A percentile compares a stretch with the other conserved stretches of the same genome.
These are phyloP conservation scores for Syzygium malaccense DNA, from an alignment of 441 rosid species.

Conservation along the genomic window DNA sequence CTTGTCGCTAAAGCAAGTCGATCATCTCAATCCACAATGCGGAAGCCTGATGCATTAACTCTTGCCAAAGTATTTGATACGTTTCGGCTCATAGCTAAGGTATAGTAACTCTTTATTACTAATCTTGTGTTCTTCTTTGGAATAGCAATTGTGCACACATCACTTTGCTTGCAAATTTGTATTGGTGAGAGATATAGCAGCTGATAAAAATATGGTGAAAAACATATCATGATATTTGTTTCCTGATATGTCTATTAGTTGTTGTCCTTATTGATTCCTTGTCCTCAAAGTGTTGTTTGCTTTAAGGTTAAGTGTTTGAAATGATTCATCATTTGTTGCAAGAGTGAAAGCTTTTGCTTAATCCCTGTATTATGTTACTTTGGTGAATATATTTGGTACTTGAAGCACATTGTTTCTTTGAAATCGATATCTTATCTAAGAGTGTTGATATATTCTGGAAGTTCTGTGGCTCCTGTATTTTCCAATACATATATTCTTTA, in stretches of 20 bases:
- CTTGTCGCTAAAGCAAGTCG: conserved; percentile 95
- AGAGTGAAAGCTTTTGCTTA: not conserved
- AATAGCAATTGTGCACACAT: not conserved
- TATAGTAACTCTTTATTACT: not conserved
- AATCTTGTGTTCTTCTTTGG: not conserved
- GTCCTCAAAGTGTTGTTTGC: not conserved
- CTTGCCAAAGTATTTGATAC: conserved; percentile 68
- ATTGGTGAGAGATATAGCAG: not conserved
- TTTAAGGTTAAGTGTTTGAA: not conserved
- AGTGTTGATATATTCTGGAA: not conserved
- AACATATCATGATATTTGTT: not conserved
- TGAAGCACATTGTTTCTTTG: not conserved
- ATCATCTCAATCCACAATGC: conserved; percentile 84
- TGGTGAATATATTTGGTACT: not conserved
- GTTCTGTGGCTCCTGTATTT: not conserved
- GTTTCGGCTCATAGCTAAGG: conserved; percentile 86
- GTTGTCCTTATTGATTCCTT: not conserved
- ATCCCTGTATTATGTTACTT: not conserved
- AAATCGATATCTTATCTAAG: not conserved
- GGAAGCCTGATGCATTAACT: conserved; percentile 75
- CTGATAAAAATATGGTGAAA: not conserved
- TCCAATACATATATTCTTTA: not conserved
- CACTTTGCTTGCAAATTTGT: not conserved
- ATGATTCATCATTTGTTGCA: not conserved
- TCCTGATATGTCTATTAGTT: not conserved